Conservation (phyloP, 1,284 basidiomycete genomes). For the Apiotrichum mycotoxinovorans region DNA sequence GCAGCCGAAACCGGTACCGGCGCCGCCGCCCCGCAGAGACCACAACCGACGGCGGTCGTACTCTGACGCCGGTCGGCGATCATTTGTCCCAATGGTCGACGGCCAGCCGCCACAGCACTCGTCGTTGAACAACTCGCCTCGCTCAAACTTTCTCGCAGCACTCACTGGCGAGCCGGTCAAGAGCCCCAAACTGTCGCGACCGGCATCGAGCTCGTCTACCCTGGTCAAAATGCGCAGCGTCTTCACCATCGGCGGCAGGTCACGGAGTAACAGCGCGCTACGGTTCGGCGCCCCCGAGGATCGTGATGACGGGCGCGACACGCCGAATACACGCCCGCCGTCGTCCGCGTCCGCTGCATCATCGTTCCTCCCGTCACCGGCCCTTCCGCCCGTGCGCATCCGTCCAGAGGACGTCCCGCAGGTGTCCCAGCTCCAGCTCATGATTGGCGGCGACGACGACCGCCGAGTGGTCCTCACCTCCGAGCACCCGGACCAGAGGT, state of each 20-base stretch:
- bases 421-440: constrained; percentile 21
- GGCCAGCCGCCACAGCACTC: background rate
- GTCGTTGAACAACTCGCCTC: background rate
- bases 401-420: constrained; percentile 22
- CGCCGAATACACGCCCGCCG: constrained; percentile 7
- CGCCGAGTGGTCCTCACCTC: constrained; percentile 17
- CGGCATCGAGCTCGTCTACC: constrained; percentile 40
- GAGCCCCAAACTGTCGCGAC: constrained; percentile 13
- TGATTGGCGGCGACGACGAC: constrained; percentile 20
- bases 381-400: constrained; percentile 15
- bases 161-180: background rate
- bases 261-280: constrained; percentile 35
- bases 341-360: constrained; percentile 26
- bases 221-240: constrained; percentile 40
- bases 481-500: constrained; percentile 25
- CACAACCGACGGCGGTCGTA: constrained; percentile 12
- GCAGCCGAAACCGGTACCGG: background rate
- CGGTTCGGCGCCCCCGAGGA: constrained; percentile 34
- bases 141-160: background rate
- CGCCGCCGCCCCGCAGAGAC: background rate
- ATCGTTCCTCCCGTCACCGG: constrained; percentile 27
- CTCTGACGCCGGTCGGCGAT: constrained; percentile 13
- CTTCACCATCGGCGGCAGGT: constrained; percentile 30
- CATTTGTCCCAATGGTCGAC: background rate
- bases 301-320: constrained; percentile 9